Evolutionary conservation across 2,329 filamentous ascomycete species (phyloP), one percentile per base, ranked within the genome.

Genomic region (Biscogniauxia sp.): DNA sequence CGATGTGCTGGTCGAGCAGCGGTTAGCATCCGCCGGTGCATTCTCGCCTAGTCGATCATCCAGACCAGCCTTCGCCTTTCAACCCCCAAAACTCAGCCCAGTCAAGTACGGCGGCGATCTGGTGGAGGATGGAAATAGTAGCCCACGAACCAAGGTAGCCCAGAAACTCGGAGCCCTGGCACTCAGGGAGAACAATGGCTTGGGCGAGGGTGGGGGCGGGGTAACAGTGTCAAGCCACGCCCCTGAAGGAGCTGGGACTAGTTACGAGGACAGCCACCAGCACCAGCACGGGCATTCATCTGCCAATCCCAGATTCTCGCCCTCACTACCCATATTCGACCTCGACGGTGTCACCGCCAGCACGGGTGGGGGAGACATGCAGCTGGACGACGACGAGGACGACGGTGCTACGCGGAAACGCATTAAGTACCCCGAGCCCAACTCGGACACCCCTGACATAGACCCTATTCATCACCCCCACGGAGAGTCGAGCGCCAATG

Each of bases 161-260:
- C 79, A 81, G 69, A 77, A 77, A 67, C 84, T 86, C 72, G 77
- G 78, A 55, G 79, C 82, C 59, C 77, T 86, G 55, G 79, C 76
- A 15, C 72, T 86, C 58, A 74, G 57, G 17, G 62, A 61, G 41
- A 41, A 54, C 8, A 50, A 59, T 51, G 54, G 49, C 55, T 41
- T 32, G 51, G 55, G 25, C 50, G 68, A 61, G 70, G 68, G 75
- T 71, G 81, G 80, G 76, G 80, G 77, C 74, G 81, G 79, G 78
- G 79, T 72, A 70, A 61, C 53, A 70, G 60, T 54, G 54, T 20
- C 53, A 55, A 63, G 58, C 58, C 53, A 53, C 59, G 58, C 54
- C 64, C 49, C 28, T 32, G 59, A 67, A 57, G 58, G 59, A 60
- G 54, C 62, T 57, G 67, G 60, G 26, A 59, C 23, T 20, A 55